phyloP scores from a whole-genome alignment of 2,329 filamentous ascomycete genomes.

The Aspergillus amoenus region DNA sequence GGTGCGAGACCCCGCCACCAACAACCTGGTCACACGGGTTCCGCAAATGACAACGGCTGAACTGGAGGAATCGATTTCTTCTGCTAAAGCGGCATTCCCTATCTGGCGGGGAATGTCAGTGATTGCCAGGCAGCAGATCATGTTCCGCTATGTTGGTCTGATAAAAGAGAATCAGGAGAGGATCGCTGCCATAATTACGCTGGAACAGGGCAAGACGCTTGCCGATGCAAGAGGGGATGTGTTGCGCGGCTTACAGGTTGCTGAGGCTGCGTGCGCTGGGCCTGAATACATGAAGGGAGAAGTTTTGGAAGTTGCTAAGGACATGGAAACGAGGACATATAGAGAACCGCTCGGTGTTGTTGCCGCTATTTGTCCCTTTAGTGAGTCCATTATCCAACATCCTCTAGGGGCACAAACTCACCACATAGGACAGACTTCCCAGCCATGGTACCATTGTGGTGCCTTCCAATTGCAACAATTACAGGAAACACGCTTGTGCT shows the following conservation, averaged over 20 bases:
- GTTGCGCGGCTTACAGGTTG: constrained; percentile 64
- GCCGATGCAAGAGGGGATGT: constrained; percentile 66
- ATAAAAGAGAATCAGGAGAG: constrained; percentile 66
- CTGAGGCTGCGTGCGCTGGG: constrained; percentile 66
- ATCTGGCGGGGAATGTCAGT: constrained; percentile 62
- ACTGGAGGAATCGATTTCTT: constrained; percentile 60
- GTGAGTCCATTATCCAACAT: constrained; percentile 39
- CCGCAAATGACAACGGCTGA: constrained; percentile 65
- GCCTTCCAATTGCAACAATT: constrained; percentile 63
- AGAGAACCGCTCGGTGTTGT: constrained; percentile 64
- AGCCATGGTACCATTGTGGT: constrained; percentile 70
- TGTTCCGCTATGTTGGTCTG: constrained; percentile 65
- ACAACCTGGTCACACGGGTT: constrained; percentile 65
- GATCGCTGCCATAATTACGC: constrained; percentile 63
- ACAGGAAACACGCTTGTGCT: constrained; percentile 64
- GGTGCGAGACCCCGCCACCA: constrained; percentile 64
- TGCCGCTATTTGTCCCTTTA: constrained; percentile 67
- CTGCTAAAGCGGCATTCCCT: constrained; percentile 63
- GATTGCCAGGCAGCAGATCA: constrained; percentile 61
- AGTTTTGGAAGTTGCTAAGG: constrained; percentile 66
- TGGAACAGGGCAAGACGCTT: constrained; percentile 69
- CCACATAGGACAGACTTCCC: constrained; percentile 56
- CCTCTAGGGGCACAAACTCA: constrained; percentile 16
- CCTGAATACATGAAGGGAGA: constrained; percentile 65
- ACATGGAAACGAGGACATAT: constrained; percentile 69